Base-by-base conservation (phyloP, 306 rosid species). In the Inga leiocalycina region DNA sequence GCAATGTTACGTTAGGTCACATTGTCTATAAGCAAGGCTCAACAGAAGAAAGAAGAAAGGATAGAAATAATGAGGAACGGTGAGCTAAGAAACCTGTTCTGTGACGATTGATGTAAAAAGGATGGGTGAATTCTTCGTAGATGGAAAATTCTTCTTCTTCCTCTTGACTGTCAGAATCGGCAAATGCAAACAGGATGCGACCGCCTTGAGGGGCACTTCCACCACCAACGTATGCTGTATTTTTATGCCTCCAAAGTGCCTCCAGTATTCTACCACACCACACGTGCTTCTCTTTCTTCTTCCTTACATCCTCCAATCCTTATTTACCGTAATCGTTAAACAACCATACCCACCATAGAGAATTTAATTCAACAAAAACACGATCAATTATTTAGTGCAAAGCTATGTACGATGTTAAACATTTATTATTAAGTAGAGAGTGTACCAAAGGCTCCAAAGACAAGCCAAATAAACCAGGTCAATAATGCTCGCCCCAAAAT, bases 181-280 rank as follows among this genome's bases (percentile, higher is more conserved):
- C 14, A 20, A 13, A 2, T 57, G 14, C 17, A 7, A 4, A 52
- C n/a, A 52, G 19, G 57, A 54, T 54, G 61, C 6, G 77, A 34
- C 1, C 19, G n/a, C 19, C 14, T 17, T 27, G 24, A 32, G 46
- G 45, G 11, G 32, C 4, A 24, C 81, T 83, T 2, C 88, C 86
- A 0, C 54, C 10, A 12, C 90, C 84, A 0, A 78, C 80, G 79
- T 74, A 87, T 45, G 85, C 81, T 11, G 64, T 56, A 56, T 62
- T 56, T 10, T 65, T 78, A 69, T 81, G 74, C 32, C 30, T 0
- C 82, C 85, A 22, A n/a, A 87, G 79, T 64, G 49, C 86, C 14
- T 84, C n/a, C 94, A 92, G 74, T 20, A 92, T 79, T 62, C 87
- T 88, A 77, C 43, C 22, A 37, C 92, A 78, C 92, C 91, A 88